phyloP scores from a whole-genome alignment of 306 rosid species.

The Abrus pulchellus region DNA sequence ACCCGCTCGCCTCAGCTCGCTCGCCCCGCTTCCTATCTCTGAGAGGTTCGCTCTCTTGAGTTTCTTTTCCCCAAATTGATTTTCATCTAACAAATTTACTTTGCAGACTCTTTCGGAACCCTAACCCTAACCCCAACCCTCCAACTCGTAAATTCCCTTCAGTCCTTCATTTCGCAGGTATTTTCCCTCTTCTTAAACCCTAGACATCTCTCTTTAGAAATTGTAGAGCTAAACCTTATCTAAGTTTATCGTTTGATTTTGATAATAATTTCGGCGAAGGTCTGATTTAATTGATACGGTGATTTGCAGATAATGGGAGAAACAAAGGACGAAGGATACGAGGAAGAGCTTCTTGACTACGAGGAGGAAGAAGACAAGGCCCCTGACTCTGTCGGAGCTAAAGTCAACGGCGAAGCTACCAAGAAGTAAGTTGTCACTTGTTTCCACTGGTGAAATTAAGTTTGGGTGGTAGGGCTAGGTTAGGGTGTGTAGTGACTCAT shows the following conservation, averaged over 20 bases:
- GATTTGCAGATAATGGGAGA: constrained; percentile 80
- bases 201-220: background rate
- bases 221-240: constrained; percentile 44
- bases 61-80: constrained; percentile 52
- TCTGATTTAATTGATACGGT: background rate
- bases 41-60: constrained; percentile 50
- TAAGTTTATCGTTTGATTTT: background rate
- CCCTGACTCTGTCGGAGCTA: constrained; percentile 77
- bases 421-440: constrained; percentile 70
- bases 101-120: constrained; percentile 74
- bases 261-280: background rate
- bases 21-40: constrained; percentile 5
- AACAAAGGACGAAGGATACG: constrained; percentile 86
- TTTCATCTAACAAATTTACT: constrained; percentile 78
- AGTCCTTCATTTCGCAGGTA: constrained; percentile 59
- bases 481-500: background rate
- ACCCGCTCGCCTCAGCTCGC: background rate
- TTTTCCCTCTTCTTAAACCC: constrained; percentile 46
- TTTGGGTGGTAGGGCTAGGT: background rate
- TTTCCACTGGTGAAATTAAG: background rate
- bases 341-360: constrained; percentile 97
- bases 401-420: constrained; percentile 91
- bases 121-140: constrained; percentile 41
- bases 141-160: background rate
- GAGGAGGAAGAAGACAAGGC: constrained; percentile 97